Evolutionary conservation across 371 early-diverging fungal genomes (phyloP).

Genomic region (Rhizopus stolonifer): DNA sequence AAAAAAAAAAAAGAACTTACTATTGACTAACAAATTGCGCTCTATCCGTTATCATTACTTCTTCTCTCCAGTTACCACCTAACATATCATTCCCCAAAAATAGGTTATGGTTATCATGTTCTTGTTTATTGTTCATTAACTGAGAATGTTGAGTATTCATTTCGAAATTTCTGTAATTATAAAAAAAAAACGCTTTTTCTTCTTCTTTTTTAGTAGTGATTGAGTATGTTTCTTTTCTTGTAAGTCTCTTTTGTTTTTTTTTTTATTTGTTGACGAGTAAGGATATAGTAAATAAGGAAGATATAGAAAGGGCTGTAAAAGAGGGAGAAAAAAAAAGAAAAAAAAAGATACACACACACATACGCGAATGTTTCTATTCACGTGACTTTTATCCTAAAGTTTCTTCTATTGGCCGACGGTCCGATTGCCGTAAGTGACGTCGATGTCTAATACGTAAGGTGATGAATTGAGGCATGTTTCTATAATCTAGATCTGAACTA

Average conservation of each 20-base stretch:
- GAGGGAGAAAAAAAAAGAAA: not conserved
- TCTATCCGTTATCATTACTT: conserved; percentile 27
- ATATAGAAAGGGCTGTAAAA: not conserved
- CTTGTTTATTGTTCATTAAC: not conserved
- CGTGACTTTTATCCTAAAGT: conserved; percentile 6
- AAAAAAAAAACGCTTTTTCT: not conserved
- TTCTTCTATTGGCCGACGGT: not conserved
- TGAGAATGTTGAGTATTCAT: not conserved
- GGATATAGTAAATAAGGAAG: not conserved
- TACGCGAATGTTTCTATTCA: not conserved
- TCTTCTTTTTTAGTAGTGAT: too few species aligned
- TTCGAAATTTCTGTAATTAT: not conserved
- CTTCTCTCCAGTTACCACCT: conserved; percentile 35
- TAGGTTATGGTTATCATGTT: not conserved
- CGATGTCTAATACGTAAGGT: conserved; percentile 7
- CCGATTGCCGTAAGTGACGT: conserved; percentile 3
- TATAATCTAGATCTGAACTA: conserved; percentile 30
- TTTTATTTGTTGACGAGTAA: too few species aligned
- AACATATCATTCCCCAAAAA: conserved; percentile 4
- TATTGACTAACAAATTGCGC: conserved; percentile 31
- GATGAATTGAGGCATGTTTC: conserved; percentile 34
- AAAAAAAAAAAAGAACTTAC: conserved; percentile 36
- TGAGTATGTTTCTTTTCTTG: too few species aligned
- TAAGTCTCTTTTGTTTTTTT: too few species aligned
- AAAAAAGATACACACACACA: not conserved